Conservation (phyloP, 352 stramenopile genomes). For the Globisporangium yorkense region DNA sequence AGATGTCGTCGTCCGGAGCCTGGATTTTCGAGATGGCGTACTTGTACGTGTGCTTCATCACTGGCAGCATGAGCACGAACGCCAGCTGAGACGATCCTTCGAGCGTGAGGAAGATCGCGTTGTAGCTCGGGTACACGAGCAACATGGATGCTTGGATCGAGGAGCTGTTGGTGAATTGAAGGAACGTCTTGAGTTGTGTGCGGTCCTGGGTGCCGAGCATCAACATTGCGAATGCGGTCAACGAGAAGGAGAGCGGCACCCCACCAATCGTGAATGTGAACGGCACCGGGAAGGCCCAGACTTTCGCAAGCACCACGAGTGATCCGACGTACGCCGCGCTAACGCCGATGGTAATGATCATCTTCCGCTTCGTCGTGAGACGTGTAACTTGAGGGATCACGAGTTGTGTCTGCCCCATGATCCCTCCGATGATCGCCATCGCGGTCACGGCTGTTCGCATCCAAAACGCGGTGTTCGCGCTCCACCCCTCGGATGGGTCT, state of each 20-base stretch:
- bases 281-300: constrained; percentile 1
- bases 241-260: neutral
- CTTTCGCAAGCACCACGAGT: neutral
- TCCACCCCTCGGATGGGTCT: neutral
- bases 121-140: neutral
- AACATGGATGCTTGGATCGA: neutral
- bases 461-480: neutral
- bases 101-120: constrained; percentile 2
- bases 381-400: neutral
- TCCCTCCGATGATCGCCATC: neutral
- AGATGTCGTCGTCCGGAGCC: neutral
- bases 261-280: neutral
- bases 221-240: no score
- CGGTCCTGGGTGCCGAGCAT: neutral
- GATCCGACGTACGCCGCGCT: neutral
- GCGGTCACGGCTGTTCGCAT: neutral
- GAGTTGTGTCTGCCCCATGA: neutral
- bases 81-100: neutral
- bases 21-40: neutral
- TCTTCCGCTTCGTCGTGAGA: neutral
- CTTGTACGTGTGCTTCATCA: constrained; percentile 7
- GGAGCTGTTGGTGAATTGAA: neutral
- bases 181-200: neutral
- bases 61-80: constrained; percentile 1
- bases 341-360: neutral